These are phyloP conservation scores for Spencermartinsiella europaea DNA, from an alignment of 805 yeast species.

Conservation along the genomic window DNA sequence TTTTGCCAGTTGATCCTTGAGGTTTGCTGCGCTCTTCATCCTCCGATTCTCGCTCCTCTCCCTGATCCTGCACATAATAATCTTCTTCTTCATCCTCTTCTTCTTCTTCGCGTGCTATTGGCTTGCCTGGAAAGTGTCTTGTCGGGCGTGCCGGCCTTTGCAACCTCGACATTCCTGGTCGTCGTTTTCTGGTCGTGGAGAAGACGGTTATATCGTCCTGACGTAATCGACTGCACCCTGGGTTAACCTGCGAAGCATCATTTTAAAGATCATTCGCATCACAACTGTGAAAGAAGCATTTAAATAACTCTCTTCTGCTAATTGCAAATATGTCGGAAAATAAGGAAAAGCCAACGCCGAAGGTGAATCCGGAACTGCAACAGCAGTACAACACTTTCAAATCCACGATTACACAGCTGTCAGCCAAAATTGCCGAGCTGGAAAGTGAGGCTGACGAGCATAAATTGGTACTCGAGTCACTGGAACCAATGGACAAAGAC, in stretches of 20 bases:
- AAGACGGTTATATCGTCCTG: not conserved
- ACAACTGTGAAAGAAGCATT: too few species aligned
- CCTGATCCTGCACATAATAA: slow-evolving; percentile 1
- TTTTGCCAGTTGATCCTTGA: slow-evolving; percentile 26
- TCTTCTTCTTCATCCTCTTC: slow-evolving; percentile 13
- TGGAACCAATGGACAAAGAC: slow-evolving; percentile 44
- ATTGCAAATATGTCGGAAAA: slow-evolving; percentile 3
- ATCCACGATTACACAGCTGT: slow-evolving; percentile 30
- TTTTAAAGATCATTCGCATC: too few species aligned
- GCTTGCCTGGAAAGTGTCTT: slow-evolving; percentile 22
- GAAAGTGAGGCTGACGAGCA: slow-evolving; percentile 40
- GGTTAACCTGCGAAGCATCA: not conserved
- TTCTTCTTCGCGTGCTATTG: slow-evolving; percentile 1
- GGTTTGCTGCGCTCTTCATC: slow-evolving; percentile 28
- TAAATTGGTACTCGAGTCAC: slow-evolving; percentile 54
- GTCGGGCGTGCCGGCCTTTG: slow-evolving; percentile 4
- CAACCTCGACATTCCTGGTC: not conserved
- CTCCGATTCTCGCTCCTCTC: slow-evolving; percentile 14
- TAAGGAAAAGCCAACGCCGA: slow-evolving; percentile 15
- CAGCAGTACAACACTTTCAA: slow-evolving; percentile 38
- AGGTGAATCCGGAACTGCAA: slow-evolving; percentile 32
- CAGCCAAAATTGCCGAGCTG: slow-evolving; percentile 36
- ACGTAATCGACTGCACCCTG: not conserved
- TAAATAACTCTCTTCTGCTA: too few species aligned
- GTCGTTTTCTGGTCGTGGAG: slow-evolving; percentile 1